phyloP scores from a whole-genome alignment of 257 asterid species.

The Fraxinus americana region DNA sequence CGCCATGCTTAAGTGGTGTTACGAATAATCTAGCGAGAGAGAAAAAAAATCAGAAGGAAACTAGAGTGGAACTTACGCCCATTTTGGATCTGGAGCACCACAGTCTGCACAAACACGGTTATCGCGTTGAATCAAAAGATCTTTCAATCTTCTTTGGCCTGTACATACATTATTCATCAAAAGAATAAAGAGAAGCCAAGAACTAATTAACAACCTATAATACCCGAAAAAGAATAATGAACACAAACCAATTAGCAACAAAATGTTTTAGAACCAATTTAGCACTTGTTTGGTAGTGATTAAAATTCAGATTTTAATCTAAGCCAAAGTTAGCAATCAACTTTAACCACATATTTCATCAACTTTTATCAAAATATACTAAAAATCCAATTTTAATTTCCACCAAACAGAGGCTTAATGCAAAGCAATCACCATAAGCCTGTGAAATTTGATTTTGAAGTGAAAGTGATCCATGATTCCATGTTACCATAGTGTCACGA shows the following conservation, averaged over 20 bases:
- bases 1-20: background rate
- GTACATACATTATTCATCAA: constrained; percentile 19
- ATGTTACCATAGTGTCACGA: background rate
- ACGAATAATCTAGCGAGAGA: background rate
- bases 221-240: constrained; percentile 14
- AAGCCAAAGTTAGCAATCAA: no score
- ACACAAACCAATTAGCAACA: background rate
- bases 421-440: background rate
- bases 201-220: constrained; percentile 13
- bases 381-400: no score
- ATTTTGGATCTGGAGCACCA: constrained; percentile 93
- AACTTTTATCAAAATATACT: no score
- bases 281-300: no score
- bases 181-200: constrained; percentile 4
- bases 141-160: constrained; percentile 85
- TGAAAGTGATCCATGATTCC: background rate
- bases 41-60: background rate
- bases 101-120: constrained; percentile 96
- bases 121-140: constrained; percentile 73
- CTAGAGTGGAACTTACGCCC: constrained; percentile 83
- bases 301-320: no score
- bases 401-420: background rate
- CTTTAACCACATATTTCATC: no score
- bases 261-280: constrained; percentile 6
- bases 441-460: constrained; percentile 11